Base-by-base conservation (phyloP, 2,329 filamentous ascomycete species). In the Aureobasidium mangrovei region DNA sequence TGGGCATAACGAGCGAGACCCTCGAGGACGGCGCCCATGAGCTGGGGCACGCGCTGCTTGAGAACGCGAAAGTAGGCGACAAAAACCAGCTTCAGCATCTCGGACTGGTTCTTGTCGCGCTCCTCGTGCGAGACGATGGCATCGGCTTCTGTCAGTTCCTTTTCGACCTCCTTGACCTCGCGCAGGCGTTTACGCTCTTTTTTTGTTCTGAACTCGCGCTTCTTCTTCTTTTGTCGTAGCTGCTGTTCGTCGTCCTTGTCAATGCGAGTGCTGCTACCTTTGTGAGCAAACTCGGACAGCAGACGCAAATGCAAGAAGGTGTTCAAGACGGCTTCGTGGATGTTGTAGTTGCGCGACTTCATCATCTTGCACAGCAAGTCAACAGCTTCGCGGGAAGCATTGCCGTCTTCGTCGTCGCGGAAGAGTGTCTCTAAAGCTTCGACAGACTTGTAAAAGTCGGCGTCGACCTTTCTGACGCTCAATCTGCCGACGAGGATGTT, bases 1-100 rank as follows among this genome's bases (percentile, higher is more conserved):
- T 96, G 93, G 3, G 91, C 85, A 67, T 95, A 98, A 66, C 90
- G 90, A 48, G 91, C 91, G 26, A 98, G 75, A 29, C 93, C 93
- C 73, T 97, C 93, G 4, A 98, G 79, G 0, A 96, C 91, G 10
- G 91, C 91, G n/a, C 93, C 93, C 88, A 96, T 97, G 18, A 98
- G 80, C 60, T 86, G 82, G 10, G 88, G 84, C 27, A 82, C 79
- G 28, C 90, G 83, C 53, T 83, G 77, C 73, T 97, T 97, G 41
- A 98, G 75, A 53, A 97, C 91, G 51, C 91, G 85, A 71, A 98
- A 97, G 73, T 98, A 98, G 2, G 84, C 86, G 12, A 88, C 88
- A 67, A 98, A 98, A 8, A 98, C 93, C 56, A 96, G 78, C 72
- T 97, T 98, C 49, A 98, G 74, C 2, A 91, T 96, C 70, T 98